Evolutionary conservation across 495 filamentous ascomycete species (phyloP), one percentile per base, ranked within the genome.

Genomic region (Penicillium angulare): DNA sequence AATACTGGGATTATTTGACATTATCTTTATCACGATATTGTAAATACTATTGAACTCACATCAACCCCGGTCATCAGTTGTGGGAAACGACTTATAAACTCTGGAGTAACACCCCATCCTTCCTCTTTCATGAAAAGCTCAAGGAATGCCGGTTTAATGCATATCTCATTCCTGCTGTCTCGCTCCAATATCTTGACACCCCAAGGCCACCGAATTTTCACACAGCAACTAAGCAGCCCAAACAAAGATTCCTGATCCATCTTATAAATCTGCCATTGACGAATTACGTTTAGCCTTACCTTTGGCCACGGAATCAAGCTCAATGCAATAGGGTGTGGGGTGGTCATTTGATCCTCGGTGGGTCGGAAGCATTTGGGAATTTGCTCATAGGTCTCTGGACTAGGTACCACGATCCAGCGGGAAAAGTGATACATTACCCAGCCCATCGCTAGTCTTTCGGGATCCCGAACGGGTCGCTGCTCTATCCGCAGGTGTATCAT

Each of bases 141-240:
- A 26, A 40, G 56, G 31, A 68, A 68, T 1, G 35, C 54, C 22
- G 44, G 31, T 16, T 55, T 58, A 0, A 66, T 54, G 12, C 48
- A 33, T 29, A 68, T 22, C 18, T 55, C 53, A 29, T 68, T 61
- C 1, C 53, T 33, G 0, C 59, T 53, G 34, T 66, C 43, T 10
- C 65, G 49, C 38, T 66, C 63, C 9, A 68, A 45, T 10, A 66
- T 44, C 24, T 44, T 40, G 33, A 60, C 55, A 3, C 60, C 60
- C 65, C 65, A 68, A 23, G 65, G 65, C 65, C 65, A 68, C 5
- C 62, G 49, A 12, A 68, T 50, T 44, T 62, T 66, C 7, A 66
- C 26, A 49, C 63, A 68, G 15, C 63, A 66, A 3, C 48, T 24
- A 24, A 68, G 47, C 39, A 64, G 38, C 4, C 60, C 63, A 29